Evolutionary conservation across 2,329 filamentous ascomycete genomes (phyloP).

Genomic region (Pseudocercospora eumusae): DNA sequence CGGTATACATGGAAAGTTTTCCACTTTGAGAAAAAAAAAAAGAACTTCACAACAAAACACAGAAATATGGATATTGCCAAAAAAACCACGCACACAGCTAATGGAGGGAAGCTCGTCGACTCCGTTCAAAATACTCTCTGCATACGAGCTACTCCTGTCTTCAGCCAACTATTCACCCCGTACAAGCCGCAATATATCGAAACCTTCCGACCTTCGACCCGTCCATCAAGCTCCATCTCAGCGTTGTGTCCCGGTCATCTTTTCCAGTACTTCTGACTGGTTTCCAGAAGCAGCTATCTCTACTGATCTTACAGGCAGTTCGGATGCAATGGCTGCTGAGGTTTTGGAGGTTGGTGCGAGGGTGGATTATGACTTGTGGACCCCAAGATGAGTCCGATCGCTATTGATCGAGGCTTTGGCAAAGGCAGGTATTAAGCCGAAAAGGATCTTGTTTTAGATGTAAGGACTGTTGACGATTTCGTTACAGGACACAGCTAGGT

Average conservation of each 20-base stretch:
- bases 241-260: constrained; percentile 49
- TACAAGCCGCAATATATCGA: constrained; percentile 47
- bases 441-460: constrained; percentile 51
- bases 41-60: too few species aligned
- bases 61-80: too few species aligned
- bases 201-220: constrained; percentile 49
- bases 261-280: constrained; percentile 35
- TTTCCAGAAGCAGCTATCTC: constrained; percentile 14
- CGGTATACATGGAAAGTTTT: too few species aligned
- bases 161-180: constrained; percentile 15
- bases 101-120: not conserved
- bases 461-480: constrained; percentile 49
- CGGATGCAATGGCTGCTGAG: constrained; percentile 37
- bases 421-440: constrained; percentile 45
- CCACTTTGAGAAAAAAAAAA: too few species aligned
- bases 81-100: too few species aligned
- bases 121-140: too few species aligned
- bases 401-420: constrained; percentile 48
- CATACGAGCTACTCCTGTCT: constrained; percentile 8
- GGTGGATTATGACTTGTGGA: constrained; percentile 52
- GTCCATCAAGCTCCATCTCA: constrained; percentile 45
- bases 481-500: too few species aligned
- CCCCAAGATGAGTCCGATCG: constrained; percentile 41
- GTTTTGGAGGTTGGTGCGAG: constrained; percentile 38
- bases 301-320: constrained; percentile 36